Conservation (phyloP, 2,329 filamentous ascomycete genomes). For the Ilyonectria robusta region DNA sequence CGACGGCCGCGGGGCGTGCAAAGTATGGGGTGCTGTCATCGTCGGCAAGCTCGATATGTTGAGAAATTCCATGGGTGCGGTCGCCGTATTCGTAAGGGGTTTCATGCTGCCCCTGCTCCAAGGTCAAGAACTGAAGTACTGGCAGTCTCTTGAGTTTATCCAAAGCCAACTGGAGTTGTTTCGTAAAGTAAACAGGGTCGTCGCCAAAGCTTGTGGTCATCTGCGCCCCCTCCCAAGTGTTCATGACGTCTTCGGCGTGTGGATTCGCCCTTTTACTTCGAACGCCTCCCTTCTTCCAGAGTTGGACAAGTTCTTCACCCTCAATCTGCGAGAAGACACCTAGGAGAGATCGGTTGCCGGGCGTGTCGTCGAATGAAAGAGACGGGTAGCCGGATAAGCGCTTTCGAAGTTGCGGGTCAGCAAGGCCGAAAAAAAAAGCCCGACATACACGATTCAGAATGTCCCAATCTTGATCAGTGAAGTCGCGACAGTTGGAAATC, state of each 20-base stretch:
- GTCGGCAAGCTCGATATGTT: constrained; percentile 31
- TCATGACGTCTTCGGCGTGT: constrained; percentile 55
- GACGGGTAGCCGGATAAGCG: constrained; percentile 64
- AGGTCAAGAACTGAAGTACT: constrained; percentile 66
- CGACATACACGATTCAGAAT: constrained; percentile 67
- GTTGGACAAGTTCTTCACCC: constrained; percentile 67
- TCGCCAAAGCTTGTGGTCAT: constrained; percentile 56
- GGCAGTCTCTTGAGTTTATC: constrained; percentile 66
- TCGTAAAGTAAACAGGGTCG: constrained; percentile 66
- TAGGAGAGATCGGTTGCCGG: constrained; percentile 63
- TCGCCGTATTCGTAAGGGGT: constrained; percentile 63
- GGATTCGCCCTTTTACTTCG: constrained; percentile 35
- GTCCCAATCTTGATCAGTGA: constrained; percentile 60
- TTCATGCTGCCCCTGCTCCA: constrained; percentile 70
- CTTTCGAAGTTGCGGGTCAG: constrained; percentile 60
- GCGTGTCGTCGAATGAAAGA: constrained; percentile 54
- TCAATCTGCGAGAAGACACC: constrained; percentile 69
- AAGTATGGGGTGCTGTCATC: background rate
- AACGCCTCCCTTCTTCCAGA: constrained; percentile 49
- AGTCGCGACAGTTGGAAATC: constrained; percentile 60
- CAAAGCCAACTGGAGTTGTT: constrained; percentile 64
- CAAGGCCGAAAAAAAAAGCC: constrained; percentile 69
- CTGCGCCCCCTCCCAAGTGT: constrained; percentile 63
- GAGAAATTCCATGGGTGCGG: constrained; percentile 53
- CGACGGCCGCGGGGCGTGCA: background rate